Base-by-base conservation (phyloP, 2,329 filamentous ascomycete species). In the Lasiodiplodia sp. region DNA sequence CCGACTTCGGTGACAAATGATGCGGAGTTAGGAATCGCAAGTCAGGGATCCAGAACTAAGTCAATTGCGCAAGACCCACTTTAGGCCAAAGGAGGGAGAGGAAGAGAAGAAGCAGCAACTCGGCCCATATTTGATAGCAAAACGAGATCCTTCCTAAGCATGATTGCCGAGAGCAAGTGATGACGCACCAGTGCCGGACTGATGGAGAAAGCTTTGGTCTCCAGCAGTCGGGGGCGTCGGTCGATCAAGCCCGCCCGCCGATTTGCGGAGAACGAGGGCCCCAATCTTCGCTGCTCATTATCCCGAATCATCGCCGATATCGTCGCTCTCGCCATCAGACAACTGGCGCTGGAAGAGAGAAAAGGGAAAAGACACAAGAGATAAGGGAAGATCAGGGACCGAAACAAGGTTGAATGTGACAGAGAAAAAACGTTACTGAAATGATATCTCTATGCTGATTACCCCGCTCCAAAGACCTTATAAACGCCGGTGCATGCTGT, bases 261-360 rank as follows among this genome's bases (percentile, higher is more conserved):
- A 47, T 18, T 34, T 63, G 58, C 58, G 58, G 58, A 63, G 34
- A 31, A 25, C 25, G 51, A 23, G 51, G 34, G 34, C 57, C 56
- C 56, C 38, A 40, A 40, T 28, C 25, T 51, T 63, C 58, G 58
- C 58, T 63, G 25, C 12, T 16, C 44, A 21, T 51, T 51, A 47
- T 66, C 51, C 52, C 63, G 63, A 56, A 66, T 10, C 60, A 64
- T 64, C 63, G 63, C 63, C 63, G 51, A 66, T 55, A 31, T 66
- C 51, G 51, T 66, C 52, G 38, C 40, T n/a, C 12, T 8, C 37
- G 23, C 25, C 25, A 6, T 57, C 52, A 51, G n/a, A 47, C 44
- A 10, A 21, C 44, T 21, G 44, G 7, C 8, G 18, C 11, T 47
- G 44, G 18, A n/a, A n/a, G 44, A 47, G 44, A n/a, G 10, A n/a